Evolutionary conservation across 2,329 filamentous ascomycete species (phyloP).

Genomic region (Chalara sp.): DNA sequence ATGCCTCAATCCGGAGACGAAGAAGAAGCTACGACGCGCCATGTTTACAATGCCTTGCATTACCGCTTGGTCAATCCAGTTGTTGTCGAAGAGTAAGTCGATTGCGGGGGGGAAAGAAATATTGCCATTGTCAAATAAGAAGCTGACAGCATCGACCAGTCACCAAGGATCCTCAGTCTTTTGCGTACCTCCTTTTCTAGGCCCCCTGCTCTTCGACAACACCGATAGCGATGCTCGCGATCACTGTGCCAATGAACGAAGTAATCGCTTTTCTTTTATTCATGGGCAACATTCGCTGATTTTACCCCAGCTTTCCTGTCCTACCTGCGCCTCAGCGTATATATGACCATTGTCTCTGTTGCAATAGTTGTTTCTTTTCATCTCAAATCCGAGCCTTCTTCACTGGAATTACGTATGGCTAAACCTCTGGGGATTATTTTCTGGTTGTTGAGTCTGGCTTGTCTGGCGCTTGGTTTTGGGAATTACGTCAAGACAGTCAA

Average conservation of each 20-base stretch:
- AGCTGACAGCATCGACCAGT: slow-evolving; percentile 1
- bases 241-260: slow-evolving; percentile 45
- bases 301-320: slow-evolving; percentile 65
- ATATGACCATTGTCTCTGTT: slow-evolving; percentile 83
- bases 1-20: neutral
- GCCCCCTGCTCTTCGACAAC: slow-evolving; percentile 61
- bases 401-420: slow-evolving; percentile 68
- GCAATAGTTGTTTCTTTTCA: slow-evolving; percentile 94
- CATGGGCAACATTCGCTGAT: neutral
- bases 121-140: neutral
- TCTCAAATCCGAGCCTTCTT: slow-evolving; percentile 64
- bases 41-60: slow-evolving; percentile 35
- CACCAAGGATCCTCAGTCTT: slow-evolving; percentile 18
- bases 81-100: slow-evolving; percentile 5
- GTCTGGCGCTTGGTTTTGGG: slow-evolving; percentile 67
- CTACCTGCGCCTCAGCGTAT: slow-evolving; percentile 81
- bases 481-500: slow-evolving; percentile 83
- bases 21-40: slow-evolving; percentile 11
- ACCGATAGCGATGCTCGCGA: slow-evolving; percentile 55
- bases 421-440: slow-evolving; percentile 82
- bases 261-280: slow-evolving; percentile 7
- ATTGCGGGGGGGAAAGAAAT: neutral
- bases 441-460: slow-evolving; percentile 75
- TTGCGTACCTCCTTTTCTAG: slow-evolving; percentile 28
- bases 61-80: slow-evolving; percentile 34